These are phyloP conservation scores for Leccinum disarticulatum DNA, from an alignment of 768 basidiomycete genomes.

Conservation along the genomic window DNA sequence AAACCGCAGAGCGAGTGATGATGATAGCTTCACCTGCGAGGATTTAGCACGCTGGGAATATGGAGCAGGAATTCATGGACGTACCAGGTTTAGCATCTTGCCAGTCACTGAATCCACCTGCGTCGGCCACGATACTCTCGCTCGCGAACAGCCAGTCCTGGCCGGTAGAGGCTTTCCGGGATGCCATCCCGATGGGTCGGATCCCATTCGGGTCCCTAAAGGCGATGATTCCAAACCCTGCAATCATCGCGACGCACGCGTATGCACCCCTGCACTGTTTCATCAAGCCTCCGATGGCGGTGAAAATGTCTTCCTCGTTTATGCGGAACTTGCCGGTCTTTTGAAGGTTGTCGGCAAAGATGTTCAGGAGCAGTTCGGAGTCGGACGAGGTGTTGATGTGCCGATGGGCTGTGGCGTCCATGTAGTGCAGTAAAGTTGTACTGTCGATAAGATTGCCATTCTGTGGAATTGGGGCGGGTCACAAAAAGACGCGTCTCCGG, in stretches of 20 bases:
- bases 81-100: conserved; percentile 88
- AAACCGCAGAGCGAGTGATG: conserved; percentile 79
- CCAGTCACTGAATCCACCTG: conserved; percentile 89
- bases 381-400: conserved; percentile 99
- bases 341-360: conserved; percentile 96
- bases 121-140: conserved; percentile 96
- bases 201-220: conserved; percentile 99
- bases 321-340: conserved; percentile 99
- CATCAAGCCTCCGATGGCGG: conserved; percentile 88
- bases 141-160: conserved; percentile 89
- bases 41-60: conserved; percentile 3
- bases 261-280: conserved; percentile 88
- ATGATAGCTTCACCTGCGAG: conserved; percentile 88
- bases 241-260: conserved; percentile 98
- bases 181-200: conserved; percentile 85
- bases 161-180: conserved; percentile 56
- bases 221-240: conserved; percentile 96
- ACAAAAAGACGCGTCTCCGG: neutral
- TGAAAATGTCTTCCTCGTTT: conserved; percentile 99
- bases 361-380: conserved; percentile 95
- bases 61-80: conserved; percentile 14
- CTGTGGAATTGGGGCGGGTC: conserved; percentile 41
- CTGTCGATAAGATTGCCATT: conserved; percentile 99
- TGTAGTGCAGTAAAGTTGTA: conserved; percentile 76
- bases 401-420: conserved; percentile 94